phyloP scores from a whole-genome alignment of 371 early-diverging fungal genomes.

The Mucor racemosus region DNA sequence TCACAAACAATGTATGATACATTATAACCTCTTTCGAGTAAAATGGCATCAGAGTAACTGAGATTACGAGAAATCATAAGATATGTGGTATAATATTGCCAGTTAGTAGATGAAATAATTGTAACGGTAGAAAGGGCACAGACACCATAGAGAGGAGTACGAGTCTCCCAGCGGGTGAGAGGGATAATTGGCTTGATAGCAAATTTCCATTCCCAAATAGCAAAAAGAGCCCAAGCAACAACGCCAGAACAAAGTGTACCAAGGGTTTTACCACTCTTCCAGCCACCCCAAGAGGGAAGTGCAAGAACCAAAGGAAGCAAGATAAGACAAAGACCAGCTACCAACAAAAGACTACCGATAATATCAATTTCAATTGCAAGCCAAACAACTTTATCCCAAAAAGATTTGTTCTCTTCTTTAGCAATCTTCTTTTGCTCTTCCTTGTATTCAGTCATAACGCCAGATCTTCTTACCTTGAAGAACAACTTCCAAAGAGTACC shows the following conservation, averaged over 20 bases:
- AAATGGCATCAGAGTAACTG: constrained; percentile 28
- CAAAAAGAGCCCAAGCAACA: constrained; percentile 31
- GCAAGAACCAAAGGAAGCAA: constrained; percentile 52
- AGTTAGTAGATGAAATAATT: constrained; percentile 45
- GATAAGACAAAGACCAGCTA: constrained; percentile 41
- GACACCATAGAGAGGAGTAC: constrained; percentile 52
- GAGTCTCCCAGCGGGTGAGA: constrained; percentile 46
- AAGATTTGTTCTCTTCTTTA: neutral
- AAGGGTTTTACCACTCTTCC: constrained; percentile 29
- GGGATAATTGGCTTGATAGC: constrained; percentile 55
- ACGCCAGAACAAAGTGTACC: constrained; percentile 29
- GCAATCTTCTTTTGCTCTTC: constrained; percentile 7
- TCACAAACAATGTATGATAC: constrained; percentile 40
- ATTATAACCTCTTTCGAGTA: constrained; percentile 45
- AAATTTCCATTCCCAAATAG: constrained; percentile 51
- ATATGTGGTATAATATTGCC: constrained; percentile 46
- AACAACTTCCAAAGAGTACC: constrained; percentile 22
- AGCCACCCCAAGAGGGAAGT: constrained; percentile 42
- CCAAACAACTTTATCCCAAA: constrained; percentile 30
- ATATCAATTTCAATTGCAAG: constrained; percentile 48
- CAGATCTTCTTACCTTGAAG: constrained; percentile 19
- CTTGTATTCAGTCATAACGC: constrained; percentile 16
- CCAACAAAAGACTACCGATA: constrained; percentile 44
- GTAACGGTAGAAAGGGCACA: constrained; percentile 47
- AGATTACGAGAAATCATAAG: constrained; percentile 49